phyloP scores from a whole-genome alignment of 148 eudicot genomes.

The Agrostemma githago region DNA sequence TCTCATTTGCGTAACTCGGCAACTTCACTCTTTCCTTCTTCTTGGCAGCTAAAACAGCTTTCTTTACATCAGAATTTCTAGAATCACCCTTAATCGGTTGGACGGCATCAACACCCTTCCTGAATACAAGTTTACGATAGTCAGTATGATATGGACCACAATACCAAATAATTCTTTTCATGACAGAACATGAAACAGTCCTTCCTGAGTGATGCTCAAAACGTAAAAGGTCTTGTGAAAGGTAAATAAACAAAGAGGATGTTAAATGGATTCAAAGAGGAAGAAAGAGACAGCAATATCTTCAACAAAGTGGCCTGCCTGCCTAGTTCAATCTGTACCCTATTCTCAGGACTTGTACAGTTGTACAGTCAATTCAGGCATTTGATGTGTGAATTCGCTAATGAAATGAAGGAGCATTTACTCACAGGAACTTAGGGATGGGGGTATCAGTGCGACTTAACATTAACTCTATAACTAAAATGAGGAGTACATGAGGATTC shows the following conservation, averaged over 20 bases:
- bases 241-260: not conserved
- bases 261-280: not conserved
- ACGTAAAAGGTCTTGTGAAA: not conserved
- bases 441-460: not conserved
- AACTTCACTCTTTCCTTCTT: constrained; percentile 64
- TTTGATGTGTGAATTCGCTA: not conserved
- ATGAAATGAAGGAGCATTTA: not conserved
- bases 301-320: not conserved
- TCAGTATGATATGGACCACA: not conserved
- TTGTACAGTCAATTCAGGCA: not conserved
- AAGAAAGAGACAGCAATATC: not conserved
- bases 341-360: not conserved
- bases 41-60: constrained; percentile 53
- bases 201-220: not conserved
- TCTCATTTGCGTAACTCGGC: constrained; percentile 37
- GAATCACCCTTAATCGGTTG: constrained; percentile 36
- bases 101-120: constrained; percentile 39
- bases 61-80: constrained; percentile 45
- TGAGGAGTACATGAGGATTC: not conserved
- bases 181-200: not conserved
- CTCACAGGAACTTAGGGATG: not conserved
- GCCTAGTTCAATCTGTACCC: not conserved
- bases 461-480: not conserved
- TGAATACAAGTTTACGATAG: constrained; percentile 19
- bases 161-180: not conserved